Percentiles rank a stretch among this genome's conserved stretches.
Evolutionary conservation across 169 alveolate genomes (phyloP).

Genomic region (Miamiensis avidus): DNA sequence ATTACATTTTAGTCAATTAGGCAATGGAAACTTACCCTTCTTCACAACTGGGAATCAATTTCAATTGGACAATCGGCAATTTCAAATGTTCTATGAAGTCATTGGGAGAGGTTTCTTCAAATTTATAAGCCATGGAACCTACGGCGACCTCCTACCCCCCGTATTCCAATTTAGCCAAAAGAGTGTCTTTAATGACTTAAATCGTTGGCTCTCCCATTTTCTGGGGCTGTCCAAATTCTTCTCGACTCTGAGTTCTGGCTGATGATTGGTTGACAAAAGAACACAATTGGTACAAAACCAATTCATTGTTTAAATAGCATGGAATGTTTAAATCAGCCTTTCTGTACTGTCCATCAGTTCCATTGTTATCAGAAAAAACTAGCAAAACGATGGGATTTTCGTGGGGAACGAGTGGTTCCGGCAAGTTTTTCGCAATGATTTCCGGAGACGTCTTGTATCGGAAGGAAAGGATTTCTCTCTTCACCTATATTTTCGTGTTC

Average conservation of each 20-base stretch:
- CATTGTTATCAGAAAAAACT: not conserved
- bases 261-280: conserved; percentile 1
- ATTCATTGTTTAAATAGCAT: conserved; percentile 11
- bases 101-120: not conserved
- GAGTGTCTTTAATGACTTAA: not conserved
- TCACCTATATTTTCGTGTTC: not conserved
- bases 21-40: conserved; percentile 16
- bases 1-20: conserved; percentile 7
- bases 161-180: conserved; percentile 5
- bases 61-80: conserved; percentile 10
- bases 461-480: conserved; percentile 17
- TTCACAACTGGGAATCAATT: conserved; percentile 11
- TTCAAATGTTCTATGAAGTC: not conserved
- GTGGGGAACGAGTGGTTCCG: conserved; percentile 13
- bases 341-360: conserved; percentile 5
- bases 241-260: conserved; percentile 12
- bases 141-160: not conserved
- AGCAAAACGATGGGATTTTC: not conserved
- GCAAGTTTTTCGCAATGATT: not conserved
- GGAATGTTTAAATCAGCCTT: conserved; percentile 8
- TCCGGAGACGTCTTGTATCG: conserved; percentile 8
- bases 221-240: conserved; percentile 15
- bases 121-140: conserved; percentile 15
- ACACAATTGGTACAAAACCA: not conserved
- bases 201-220: not conserved